Evolutionary conservation across 1,284 basidiomycete genomes (phyloP).

Genomic region (Papiliotrema fonsecae): DNA sequence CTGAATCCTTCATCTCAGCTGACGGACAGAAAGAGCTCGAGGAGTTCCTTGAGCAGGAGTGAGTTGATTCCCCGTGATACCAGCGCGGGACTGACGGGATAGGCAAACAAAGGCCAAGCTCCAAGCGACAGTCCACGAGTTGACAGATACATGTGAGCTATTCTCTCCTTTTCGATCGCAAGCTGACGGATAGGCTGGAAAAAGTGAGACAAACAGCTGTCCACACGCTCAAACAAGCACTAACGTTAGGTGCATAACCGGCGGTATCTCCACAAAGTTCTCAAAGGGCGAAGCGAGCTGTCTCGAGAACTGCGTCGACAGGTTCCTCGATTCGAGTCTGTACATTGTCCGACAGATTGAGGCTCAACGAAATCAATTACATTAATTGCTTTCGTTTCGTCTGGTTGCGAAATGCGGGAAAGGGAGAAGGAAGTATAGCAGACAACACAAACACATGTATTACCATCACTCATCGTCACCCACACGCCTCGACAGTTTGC

Average conservation of each 20-base stretch:
- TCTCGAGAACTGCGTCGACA: constrained; percentile 84
- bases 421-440: not conserved
- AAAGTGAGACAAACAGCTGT: constrained; percentile 57
- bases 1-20: constrained; percentile 1
- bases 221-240: no score
- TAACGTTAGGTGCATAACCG: constrained; percentile 69
- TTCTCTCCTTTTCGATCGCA: not conserved
- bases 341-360: constrained; percentile 81
- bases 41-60: constrained; percentile 74
- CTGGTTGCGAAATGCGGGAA: not conserved
- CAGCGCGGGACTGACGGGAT: not conserved
- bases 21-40: constrained; percentile 70
- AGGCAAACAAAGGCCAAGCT: constrained; percentile 74
- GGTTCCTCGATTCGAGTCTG: constrained; percentile 89
- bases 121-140: constrained; percentile 55
- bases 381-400: no score
- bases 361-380: constrained; percentile 41
- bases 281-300: constrained; percentile 77
- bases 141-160: constrained; percentile 43
- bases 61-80: constrained; percentile 5
- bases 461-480: constrained; percentile 1
- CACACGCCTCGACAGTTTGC: not conserved
- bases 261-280: constrained; percentile 77
- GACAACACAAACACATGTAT: not conserved
- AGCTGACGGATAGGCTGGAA: constrained; percentile 58